Evolutionary conservation across 805 yeast species (phyloP), one percentile per base, ranked within the genome.

Genomic region (Metschnikowia lochheadii): DNA sequence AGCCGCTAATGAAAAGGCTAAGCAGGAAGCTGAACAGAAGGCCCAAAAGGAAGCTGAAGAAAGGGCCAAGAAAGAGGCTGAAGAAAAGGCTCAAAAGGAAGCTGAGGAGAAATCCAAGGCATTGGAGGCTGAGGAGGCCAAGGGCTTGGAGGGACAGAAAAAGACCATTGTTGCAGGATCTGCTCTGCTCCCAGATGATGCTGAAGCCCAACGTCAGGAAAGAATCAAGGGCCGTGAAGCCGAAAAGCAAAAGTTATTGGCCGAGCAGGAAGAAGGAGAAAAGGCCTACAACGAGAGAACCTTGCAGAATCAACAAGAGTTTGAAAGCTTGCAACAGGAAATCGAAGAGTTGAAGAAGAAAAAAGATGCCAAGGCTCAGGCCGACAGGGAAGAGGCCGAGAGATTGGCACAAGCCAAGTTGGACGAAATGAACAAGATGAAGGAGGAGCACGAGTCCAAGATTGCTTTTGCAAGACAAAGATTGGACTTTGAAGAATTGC

Each of bases 401-500:
- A 49, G 56, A 44, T 47, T 66, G 40, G 73, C 72, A 14, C 67
- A 64, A 51, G 55, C 56, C 31, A 69, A 65, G 53, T 64, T 63
- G 49, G 64, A 59, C 29, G 71, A 68, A 44, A 66, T 65, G 53
- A 68, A 68, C 55, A 65, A 56, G 54, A 66, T 66, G 58, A 65
- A 65, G 54, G 60, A 56, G 40, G 73, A 69, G 53, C 73, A 69
- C 51, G 65, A 62, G 26, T 72, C 62, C 26, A 64, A 64, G 54
- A 53, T 66, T 53, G 60, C 51, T 49, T 62, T 69, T 46, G 67
- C 59, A 51, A 61, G 63, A 46, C 56, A 64, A 41, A 61, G 63
- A 50, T 61, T 68, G 52, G 68, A 66, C 45, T 63, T 66, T 45
- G 74, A 69, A 56, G 76, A 70, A 56, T 65, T 67, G 48, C 73